These are phyloP conservation scores for Trypanosoma lewisi DNA, from an alignment of 208 protist species.

Conservation along the genomic window DNA sequence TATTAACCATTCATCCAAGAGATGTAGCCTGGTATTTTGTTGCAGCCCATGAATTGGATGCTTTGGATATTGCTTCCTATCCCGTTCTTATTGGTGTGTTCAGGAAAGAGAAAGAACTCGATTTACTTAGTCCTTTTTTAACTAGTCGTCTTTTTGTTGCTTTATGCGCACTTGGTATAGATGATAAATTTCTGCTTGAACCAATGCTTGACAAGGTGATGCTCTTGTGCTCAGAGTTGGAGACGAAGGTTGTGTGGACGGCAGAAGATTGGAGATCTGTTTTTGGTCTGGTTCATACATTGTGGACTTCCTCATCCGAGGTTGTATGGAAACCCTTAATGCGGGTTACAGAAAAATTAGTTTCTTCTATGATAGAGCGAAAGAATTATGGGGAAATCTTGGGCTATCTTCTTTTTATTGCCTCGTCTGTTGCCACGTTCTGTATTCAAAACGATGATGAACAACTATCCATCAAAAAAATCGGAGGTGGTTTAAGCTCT, in stretches of 20 bases:
- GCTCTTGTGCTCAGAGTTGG: not conserved
- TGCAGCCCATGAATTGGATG: slow-evolving; percentile 23
- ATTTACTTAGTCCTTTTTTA: slow-evolving; percentile 11
- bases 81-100: slow-evolving; percentile 13
- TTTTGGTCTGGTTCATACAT: slow-evolving; percentile 17
- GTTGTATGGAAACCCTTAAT: slow-evolving; percentile 17
- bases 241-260: slow-evolving; percentile 7
- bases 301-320: slow-evolving; percentile 20
- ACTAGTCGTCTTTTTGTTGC: slow-evolving; percentile 20
- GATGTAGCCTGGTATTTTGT: slow-evolving; percentile 24
- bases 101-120: not conserved
- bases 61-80: slow-evolving; percentile 9
- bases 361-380: slow-evolving; percentile 8
- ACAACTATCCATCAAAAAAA: not conserved
- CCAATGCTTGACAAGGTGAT: not conserved
- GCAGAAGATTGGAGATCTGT: slow-evolving; percentile 14
- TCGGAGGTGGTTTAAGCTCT: not conserved
- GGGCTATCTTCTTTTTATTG: slow-evolving; percentile 12
- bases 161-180: slow-evolving; percentile 24
- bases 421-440: slow-evolving; percentile 11
- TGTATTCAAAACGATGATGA: slow-evolving; percentile 5
- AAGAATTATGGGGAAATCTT: not conserved
- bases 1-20: not conserved
- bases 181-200: slow-evolving; percentile 14
- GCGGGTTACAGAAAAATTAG: slow-evolving; percentile 6